A percentile compares a stretch with the other conserved stretches of the same genome.
These are phyloP conservation scores for Urochloa ruziziensis DNA, from an alignment of 176 grass and related monocot genomes.

Conservation along the genomic window DNA sequence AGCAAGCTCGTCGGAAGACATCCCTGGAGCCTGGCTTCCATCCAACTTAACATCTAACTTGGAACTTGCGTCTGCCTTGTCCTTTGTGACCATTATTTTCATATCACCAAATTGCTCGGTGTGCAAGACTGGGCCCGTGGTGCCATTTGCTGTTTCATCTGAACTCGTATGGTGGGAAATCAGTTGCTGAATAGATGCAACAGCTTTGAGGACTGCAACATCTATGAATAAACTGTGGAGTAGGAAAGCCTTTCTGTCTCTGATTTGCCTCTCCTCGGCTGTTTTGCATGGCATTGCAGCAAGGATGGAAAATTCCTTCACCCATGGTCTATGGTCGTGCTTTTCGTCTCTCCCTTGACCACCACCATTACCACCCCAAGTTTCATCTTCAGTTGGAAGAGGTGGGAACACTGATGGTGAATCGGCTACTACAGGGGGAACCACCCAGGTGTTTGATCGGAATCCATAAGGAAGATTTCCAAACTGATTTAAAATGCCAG, in stretches of 20 bases:
- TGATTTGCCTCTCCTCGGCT: slow-evolving; percentile 88
- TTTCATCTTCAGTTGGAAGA: slow-evolving; percentile 91
- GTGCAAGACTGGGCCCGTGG: slow-evolving; percentile 37
- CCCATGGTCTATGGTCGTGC: slow-evolving; percentile 67
- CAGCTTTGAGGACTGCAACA: slow-evolving; percentile 86
- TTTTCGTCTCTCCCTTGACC: slow-evolving; percentile 85
- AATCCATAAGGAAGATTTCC: slow-evolving; percentile 99
- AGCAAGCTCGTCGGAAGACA: slow-evolving; percentile 71
- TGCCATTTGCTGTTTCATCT: slow-evolving; percentile 43
- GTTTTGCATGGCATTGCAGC: slow-evolving; percentile 96
- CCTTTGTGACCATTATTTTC: slow-evolving; percentile 77
- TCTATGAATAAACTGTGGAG: slow-evolving; percentile 97
- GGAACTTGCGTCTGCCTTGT: slow-evolving; percentile 64
- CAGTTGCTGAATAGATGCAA: slow-evolving; percentile 64
- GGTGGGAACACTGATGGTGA: slow-evolving; percentile 71
- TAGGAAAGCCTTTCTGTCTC: slow-evolving; percentile 92
- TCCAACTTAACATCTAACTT: slow-evolving; percentile 85
- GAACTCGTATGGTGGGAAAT: slow-evolving; percentile 38
- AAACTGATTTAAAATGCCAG: slow-evolving; percentile 54
- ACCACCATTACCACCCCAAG: slow-evolving; percentile 85
- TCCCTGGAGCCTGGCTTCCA: slow-evolving; percentile 70
- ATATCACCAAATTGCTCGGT: slow-evolving; percentile 79
- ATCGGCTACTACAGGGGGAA: slow-evolving; percentile 73
- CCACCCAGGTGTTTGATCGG: slow-evolving; percentile 97
- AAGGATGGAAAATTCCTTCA: slow-evolving; percentile 82